Evolutionary conservation across 257 asterid genomes (phyloP), one percentile per base, ranked within the genome.

Genomic region (Solanum okadae): DNA sequence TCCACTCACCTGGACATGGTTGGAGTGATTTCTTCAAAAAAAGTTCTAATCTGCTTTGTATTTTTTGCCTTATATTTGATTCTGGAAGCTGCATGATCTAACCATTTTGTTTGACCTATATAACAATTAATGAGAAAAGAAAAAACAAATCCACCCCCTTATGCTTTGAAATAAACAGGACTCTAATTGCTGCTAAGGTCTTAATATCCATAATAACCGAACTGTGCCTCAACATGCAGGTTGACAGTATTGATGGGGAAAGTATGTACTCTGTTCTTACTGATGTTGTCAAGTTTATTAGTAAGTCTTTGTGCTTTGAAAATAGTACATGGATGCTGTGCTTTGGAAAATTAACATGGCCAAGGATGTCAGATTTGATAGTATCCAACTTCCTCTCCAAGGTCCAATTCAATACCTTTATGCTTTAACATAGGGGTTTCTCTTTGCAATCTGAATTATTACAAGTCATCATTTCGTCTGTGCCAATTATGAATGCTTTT

Each of bases 301-400:
- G 89, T 88, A 92, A 92, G 85, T 92, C 89, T 84, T 87, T 97
- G 73, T 95, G 96, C 95, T 95, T 91, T 89, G 86, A 87, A 88
- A 93, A 94, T 91, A 95, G 89, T 86, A 79, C 93, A 71, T 96
- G 99, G 99, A 93, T 95, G 96, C 91, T 86, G 52, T 91, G 91
- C 90, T 93, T 97, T 87, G 99, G 99, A 87, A 96, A 94, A 91
- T 94, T 97, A 92, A 94, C 98, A 65, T 97, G 99, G 99, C 98
- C 98, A 75, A 93, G 97, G 94, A 92, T 96, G 94, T 96, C 99
- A 25, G 95, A 96, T 90, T 90, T 94, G 93, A 96, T 96, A 82
- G 95, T 97, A 89, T 92, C 98, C 33, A 94, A 94, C 90, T 97
- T 96, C 87, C 96, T 97, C 73, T 94, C 98, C 88, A 93, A 96